These are phyloP conservation scores for Botrytis tulipae DNA, from an alignment of 2,329 filamentous ascomycete species.

Conservation along the genomic window DNA sequence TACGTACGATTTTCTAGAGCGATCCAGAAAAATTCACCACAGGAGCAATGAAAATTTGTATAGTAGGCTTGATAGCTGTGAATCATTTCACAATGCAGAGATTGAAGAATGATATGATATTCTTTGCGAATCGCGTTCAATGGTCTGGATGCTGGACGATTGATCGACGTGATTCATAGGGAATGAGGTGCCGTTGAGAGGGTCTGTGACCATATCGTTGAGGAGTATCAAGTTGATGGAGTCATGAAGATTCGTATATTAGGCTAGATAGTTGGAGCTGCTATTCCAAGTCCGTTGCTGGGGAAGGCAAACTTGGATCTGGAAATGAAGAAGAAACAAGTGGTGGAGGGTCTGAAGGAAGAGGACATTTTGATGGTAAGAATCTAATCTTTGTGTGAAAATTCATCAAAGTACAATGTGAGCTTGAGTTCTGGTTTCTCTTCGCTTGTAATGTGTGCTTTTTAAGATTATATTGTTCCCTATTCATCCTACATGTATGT, in stretches of 20 bases:
- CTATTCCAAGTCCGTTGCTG: neutral
- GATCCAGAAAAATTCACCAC: fast-evolving
- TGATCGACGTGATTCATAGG: neutral
- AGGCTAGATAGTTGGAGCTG: neutral
- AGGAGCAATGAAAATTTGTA: neutral
- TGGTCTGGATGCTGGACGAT: neutral
- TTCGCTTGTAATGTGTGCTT: neutral
- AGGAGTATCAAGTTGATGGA: neutral
- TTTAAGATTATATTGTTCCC: neutral
- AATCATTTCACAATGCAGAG: neutral
- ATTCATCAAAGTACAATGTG: neutral
- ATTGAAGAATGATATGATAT: neutral
- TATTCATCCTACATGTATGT: neutral
- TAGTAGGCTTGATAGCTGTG: neutral
- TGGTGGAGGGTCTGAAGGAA: neutral
- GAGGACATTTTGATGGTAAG: neutral
- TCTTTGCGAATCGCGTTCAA: neutral
- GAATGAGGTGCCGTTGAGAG: neutral
- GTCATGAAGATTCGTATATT: neutral
- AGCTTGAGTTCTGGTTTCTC: neutral
- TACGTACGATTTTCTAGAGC: neutral
- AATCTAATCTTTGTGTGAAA: neutral
- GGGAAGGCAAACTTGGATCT: neutral
- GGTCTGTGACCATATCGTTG: neutral
- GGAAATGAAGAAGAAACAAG: neutral